A percentile compares a stretch with the other conserved stretches of the same genome.
Evolutionary conservation across 2,329 filamentous ascomycete species (phyloP).

Genomic region (Didymosphaeria variabile): DNA sequence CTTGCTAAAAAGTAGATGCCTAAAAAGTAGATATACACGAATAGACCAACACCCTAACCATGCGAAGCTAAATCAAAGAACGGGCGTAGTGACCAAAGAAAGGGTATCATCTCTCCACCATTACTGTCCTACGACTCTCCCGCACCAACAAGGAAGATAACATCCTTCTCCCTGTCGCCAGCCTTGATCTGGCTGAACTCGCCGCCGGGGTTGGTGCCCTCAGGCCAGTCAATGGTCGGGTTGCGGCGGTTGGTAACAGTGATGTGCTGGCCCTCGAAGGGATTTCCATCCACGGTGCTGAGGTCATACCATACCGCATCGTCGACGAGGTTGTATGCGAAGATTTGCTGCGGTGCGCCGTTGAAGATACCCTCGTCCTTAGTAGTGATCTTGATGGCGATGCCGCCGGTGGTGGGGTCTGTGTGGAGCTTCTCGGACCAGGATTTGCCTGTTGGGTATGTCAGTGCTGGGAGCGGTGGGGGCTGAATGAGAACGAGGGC

Average conservation of each 20-base stretch:
- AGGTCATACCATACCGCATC: conserved; percentile 35
- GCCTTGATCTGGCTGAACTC: conserved; percentile 26
- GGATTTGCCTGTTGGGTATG: conserved; percentile 22
- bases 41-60: not conserved
- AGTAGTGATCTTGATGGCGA: conserved; percentile 43
- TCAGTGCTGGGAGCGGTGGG: not conserved
- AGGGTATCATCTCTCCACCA: not conserved
- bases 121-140: not conserved
- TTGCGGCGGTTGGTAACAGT: conserved; percentile 33
- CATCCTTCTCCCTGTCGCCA: conserved; percentile 28
- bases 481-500: not conserved
- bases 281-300: conserved; percentile 37
- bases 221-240: conserved; percentile 35
- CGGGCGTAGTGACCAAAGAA: not conserved
- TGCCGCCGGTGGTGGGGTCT: conserved; percentile 36
- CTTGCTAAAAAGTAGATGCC: not conserved
- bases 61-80: not conserved
- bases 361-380: conserved; percentile 32
- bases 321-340: conserved; percentile 38
- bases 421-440: conserved; percentile 33
- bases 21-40: not conserved
- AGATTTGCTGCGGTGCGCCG: conserved; percentile 35
- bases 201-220: conserved; percentile 34
- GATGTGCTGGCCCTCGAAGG: conserved; percentile 35
- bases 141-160: conserved; percentile 30